Evolutionary conservation across 768 basidiomycete genomes (phyloP), one percentile per base, ranked within the genome.

Genomic region (Boletus rubroflammeus): DNA sequence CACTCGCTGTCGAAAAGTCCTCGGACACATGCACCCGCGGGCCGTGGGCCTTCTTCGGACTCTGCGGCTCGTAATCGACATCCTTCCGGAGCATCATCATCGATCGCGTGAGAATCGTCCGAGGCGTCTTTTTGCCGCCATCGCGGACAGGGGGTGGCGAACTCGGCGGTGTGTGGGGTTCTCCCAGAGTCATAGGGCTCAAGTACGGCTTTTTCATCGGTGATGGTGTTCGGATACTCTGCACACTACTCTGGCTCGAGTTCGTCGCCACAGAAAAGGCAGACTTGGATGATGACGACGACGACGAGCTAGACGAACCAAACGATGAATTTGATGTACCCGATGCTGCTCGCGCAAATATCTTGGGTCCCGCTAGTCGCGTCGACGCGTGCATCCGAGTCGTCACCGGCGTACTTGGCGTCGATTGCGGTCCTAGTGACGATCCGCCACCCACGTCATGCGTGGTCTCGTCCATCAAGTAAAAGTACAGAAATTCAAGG

Each of bases 401-500:
- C 51, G 47, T 19, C 48, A 59, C 46, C 3, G 70, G 59, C 17
- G 74, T 62, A n/a, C 72, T 60, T 0, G 75, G 75, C 11, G 69
- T 62, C 5, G 68, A 60, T 6, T 80, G 78, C 4, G 58, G 48
- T 32, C 52, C 57, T 0, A 55, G 19, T 38, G 35, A 56, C 52
- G 49, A 19, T 17, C 17, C 25, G 29, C 44, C 41, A 10, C 49
- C 57, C 40, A 46, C 53, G 4, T 59, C 54, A 21, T 59, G 53
- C 6, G 73, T 66, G 1, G 81, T 82, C 66, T 97, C 94, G 55
- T 95, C 94, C 42, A 96, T 76, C 7, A 98, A 78, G 68, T 98
- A 98, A 69, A 95, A 97, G 70, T 96, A 96, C 15, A 98, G 73
- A 62, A 97, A 94, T 67, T 97, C 95, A 17, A 98, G 77, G 57